phyloP scores from a whole-genome alignment of 345 rosid species.

The Hirschfeldia incana region DNA sequence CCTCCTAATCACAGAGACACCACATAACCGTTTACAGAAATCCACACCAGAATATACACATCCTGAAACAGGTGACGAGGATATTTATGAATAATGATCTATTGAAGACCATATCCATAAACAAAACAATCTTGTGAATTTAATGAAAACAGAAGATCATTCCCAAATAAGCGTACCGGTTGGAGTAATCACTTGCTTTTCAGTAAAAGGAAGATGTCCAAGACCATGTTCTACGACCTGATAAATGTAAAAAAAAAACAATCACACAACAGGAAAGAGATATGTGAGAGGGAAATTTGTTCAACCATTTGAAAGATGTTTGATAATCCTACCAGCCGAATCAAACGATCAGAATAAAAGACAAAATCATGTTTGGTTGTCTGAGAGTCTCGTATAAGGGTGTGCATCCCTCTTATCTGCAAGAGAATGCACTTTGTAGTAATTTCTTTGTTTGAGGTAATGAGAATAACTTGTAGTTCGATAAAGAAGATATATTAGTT shows the following conservation, averaged over 20 bases:
- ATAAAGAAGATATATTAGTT: slow-evolving; percentile 13
- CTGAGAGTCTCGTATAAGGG: slow-evolving; percentile 94
- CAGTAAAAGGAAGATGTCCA: slow-evolving; percentile 97
- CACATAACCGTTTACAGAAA: slow-evolving; percentile 97
- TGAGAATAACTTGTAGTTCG: slow-evolving; percentile 6
- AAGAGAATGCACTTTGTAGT: slow-evolving; percentile 16
- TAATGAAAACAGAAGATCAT: neutral
- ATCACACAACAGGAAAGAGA: neutral
- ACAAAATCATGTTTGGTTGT: slow-evolving; percentile 95
- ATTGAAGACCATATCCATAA: neutral
- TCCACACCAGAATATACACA: slow-evolving; percentile 97
- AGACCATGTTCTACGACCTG: slow-evolving; percentile 98
- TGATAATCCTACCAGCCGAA: slow-evolving; percentile 74
- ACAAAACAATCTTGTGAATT: neutral
- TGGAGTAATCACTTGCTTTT: slow-evolving; percentile 94
- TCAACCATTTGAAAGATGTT: slow-evolving; percentile 16
- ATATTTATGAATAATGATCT: neutral
- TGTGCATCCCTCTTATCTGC: slow-evolving; percentile 99
- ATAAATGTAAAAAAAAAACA: slow-evolving; percentile 9
- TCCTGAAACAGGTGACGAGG: slow-evolving; percentile 49
- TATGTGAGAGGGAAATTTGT: neutral
- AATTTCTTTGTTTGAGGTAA: slow-evolving; percentile 6
- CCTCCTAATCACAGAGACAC: slow-evolving; percentile 98
- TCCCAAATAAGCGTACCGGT: slow-evolving; percentile 64
- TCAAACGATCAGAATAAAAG: slow-evolving; percentile 92